Evolutionary conservation across 805 yeast species (phyloP).

Genomic region (Groenewaldozyma salmanticensis): DNA sequence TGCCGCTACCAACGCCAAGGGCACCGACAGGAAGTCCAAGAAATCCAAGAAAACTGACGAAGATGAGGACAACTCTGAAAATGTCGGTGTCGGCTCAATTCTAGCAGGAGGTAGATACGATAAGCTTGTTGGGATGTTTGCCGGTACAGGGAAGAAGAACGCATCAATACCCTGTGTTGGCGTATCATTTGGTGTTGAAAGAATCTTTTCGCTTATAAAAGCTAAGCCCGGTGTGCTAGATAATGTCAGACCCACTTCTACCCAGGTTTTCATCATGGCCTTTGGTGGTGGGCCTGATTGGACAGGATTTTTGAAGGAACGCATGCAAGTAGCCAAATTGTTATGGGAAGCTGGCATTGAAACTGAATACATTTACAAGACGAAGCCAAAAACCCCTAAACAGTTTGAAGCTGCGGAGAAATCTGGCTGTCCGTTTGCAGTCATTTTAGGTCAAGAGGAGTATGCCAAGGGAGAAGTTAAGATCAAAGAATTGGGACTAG

Average conservation of each 20-base stretch:
- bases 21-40: constrained; percentile 23
- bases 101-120: constrained; percentile 99
- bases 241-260: constrained; percentile 68
- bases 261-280: constrained; percentile 94
- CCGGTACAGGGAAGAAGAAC: constrained; percentile 65
- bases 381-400: constrained; percentile 89
- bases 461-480: constrained; percentile 70
- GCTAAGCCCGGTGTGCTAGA: constrained; percentile 57
- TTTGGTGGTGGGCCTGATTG: constrained; percentile 97
- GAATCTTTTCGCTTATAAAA: constrained; percentile 82
- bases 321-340: constrained; percentile 75
- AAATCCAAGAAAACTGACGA: constrained; percentile 35
- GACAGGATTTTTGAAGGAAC: constrained; percentile 85
- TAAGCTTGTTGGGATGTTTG: constrained; percentile 92
- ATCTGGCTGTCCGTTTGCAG: constrained; percentile 81
- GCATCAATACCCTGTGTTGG: constrained; percentile 93
- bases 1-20: constrained; percentile 16
- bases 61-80: constrained; percentile 89
- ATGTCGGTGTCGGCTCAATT: constrained; percentile 96
- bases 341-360: constrained; percentile 87
- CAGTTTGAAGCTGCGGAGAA: constrained; percentile 98
- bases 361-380: constrained; percentile 83
- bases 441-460: constrained; percentile 94
- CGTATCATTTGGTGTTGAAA: constrained; percentile 92
- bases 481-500: constrained; percentile 83